Conservation (phyloP, 441 rosid genomes). For the Adansonia rubrostipa region DNA sequence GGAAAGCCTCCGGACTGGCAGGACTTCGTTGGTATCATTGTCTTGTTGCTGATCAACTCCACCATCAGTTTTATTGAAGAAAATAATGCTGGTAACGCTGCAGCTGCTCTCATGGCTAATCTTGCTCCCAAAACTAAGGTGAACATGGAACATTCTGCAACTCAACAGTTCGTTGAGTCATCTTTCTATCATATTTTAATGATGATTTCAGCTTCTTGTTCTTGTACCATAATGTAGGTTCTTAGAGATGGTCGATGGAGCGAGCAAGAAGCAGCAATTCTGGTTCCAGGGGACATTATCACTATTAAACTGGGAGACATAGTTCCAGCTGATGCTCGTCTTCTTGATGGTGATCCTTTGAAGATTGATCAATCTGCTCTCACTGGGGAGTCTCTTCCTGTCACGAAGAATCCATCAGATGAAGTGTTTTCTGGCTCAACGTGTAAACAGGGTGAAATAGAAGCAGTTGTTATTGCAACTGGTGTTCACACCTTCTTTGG, state of each 20-base stretch:
- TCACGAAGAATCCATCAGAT: constrained; percentile 75
- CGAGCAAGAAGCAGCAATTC: constrained; percentile 85
- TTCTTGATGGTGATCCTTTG: constrained; percentile 90
- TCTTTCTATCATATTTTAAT: neutral
- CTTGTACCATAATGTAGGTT: constrained; percentile 45
- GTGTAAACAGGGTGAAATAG: constrained; percentile 90
- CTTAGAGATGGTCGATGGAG: constrained; percentile 83
- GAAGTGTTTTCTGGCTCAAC: constrained; percentile 92
- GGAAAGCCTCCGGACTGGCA: constrained; percentile 94
- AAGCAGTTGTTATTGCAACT: constrained; percentile 89
- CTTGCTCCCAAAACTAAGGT: constrained; percentile 93
- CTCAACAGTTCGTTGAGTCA: neutral
- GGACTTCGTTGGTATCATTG: constrained; percentile 81
- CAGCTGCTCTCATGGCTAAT: constrained; percentile 94
- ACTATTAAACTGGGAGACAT: constrained; percentile 85
- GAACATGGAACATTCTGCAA: neutral
- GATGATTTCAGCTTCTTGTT: neutral
- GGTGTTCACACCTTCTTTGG: constrained; percentile 96
- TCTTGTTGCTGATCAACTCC: constrained; percentile 76
- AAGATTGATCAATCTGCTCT: constrained; percentile 93
- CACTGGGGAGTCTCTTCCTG: constrained; percentile 92
- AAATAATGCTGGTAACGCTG: constrained; percentile 91
- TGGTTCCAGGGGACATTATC: constrained; percentile 91
- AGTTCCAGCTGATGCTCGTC: constrained; percentile 90
- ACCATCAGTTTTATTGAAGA: constrained; percentile 92